These are phyloP conservation scores for Fusarium tjaetaba DNA, from an alignment of 2,329 filamentous ascomycete species.

Conservation along the genomic window DNA sequence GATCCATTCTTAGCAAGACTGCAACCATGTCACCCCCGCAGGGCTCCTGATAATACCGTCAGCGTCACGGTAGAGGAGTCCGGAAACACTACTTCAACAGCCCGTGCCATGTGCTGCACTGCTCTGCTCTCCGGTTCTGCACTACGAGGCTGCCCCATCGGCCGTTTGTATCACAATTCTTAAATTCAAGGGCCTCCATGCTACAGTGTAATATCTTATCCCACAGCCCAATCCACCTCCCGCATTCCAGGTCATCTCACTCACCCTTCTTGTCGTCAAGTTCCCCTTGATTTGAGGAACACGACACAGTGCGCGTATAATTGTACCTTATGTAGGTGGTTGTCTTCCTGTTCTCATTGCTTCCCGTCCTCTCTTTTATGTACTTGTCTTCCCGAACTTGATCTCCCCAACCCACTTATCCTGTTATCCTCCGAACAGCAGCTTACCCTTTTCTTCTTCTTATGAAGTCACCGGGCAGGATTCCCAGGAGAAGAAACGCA, in stretches of 20 bases:
- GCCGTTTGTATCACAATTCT: constrained; percentile 20
- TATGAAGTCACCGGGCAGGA: constrained; percentile 29
- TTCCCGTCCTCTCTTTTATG: constrained; percentile 6
- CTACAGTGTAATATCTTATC: constrained; percentile 29
- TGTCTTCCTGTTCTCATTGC: constrained; percentile 1
- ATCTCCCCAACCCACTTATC: constrained; percentile 32
- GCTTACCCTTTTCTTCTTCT: constrained; percentile 20
- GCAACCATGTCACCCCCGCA: constrained; percentile 19
- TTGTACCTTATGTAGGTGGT: background rate
- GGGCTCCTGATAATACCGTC: constrained; percentile 20
- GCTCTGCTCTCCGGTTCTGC: background rate
- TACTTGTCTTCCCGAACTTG: constrained; percentile 15
- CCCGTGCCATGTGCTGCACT: background rate
- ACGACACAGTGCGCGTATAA: constrained; percentile 32
- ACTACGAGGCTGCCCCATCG: constrained; percentile 4
- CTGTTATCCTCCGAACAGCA: background rate
- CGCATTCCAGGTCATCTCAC: constrained; percentile 34
- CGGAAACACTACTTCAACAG: constrained; percentile 1
- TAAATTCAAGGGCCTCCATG: constrained; percentile 21
- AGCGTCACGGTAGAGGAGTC: constrained; percentile 10
- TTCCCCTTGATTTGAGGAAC: constrained; percentile 16
- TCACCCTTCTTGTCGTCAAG: constrained; percentile 19
- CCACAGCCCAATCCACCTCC: constrained; percentile 20
- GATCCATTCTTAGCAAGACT: background rate
- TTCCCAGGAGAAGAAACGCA: constrained; percentile 23